Evolutionary conservation across 257 asterid genomes (phyloP), one percentile per base, ranked within the genome.

Genomic region (Anisodus tanguticus): DNA sequence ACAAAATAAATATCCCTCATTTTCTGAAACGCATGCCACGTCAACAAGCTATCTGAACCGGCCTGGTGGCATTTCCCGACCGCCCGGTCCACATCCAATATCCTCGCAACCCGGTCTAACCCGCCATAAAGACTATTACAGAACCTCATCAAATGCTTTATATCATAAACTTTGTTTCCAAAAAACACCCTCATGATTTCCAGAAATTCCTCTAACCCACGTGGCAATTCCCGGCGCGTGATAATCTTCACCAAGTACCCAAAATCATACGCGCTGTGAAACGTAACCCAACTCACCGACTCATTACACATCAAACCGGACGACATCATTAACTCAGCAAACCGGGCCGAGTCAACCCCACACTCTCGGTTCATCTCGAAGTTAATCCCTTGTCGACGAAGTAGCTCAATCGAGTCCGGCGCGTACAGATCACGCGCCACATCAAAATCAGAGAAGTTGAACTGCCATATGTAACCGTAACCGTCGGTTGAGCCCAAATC

Each of bases 31-130:
- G 92, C 89, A 43, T 88, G 90, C 92, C 92, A 89, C 2, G 95
- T 92, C 82, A 92, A 86, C 90, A 92, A 76, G 87, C 95, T 92
- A 83, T 92, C 93, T 6, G 95, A 92, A 49, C 95, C 95, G 1
- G 95, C 92, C 87, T 91, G 93, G 79, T 91, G 95, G 58, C 91
- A 83, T 88, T 88, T 90, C 4, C 95, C 95, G 8, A 85, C 93
- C 16, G 49, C 89, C 39, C 95, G 88, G 81, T 59, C 83, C 81
- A 91, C 88, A 1, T 82, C 82, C 19, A 91, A 84, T 3, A 90
- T 83, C 70, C 54, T 47, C 2, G 95, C 92, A 86, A 91, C 88
- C 82, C 91, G 88, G 39, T 90, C 87, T 86, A 91, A 51, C 9
- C 94, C 94, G 16, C 94, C 95, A 41, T 90, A 88, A 43, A 92